These are phyloP conservation scores for Botrytis hyacinthi DNA, from an alignment of 2,329 filamentous ascomycete species.

Conservation along the genomic window DNA sequence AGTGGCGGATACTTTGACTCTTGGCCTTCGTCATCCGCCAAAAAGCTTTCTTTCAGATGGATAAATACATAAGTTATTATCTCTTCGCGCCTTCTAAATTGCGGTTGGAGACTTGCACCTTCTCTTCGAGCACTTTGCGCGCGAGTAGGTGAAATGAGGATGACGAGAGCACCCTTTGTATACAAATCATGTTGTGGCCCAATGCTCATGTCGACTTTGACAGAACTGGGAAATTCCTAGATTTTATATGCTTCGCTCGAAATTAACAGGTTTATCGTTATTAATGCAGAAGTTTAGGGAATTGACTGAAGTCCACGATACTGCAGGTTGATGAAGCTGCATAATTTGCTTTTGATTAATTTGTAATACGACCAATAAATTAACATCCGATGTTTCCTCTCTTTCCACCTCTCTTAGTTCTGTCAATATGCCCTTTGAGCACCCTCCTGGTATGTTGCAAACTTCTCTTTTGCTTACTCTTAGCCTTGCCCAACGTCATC, in stretches of 20 bases:
- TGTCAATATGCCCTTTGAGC: conserved; percentile 75
- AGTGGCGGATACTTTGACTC: no score
- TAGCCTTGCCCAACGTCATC: conserved; percentile 96
- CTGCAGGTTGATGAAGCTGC: neutral
- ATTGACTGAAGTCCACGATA: neutral
- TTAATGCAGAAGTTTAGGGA: neutral
- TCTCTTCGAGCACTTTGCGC: neutral
- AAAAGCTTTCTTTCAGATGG: neutral
- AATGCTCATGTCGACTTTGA: neutral
- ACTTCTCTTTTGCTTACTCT: conserved; percentile 92
- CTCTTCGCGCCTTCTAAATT: neutral
- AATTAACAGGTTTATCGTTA: neutral
- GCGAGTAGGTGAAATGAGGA: neutral
- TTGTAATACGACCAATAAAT: conserved; percentile 8
- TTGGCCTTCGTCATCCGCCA: no score
- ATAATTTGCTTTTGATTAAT: conserved; percentile 5
- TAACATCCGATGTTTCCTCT: conserved; percentile 60
- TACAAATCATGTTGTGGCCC: no score
- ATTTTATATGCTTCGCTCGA: neutral
- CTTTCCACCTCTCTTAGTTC: conserved; percentile 80
- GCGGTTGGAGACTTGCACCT: neutral
- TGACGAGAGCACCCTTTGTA: neutral
- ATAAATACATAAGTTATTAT: neutral
- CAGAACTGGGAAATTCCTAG: neutral
- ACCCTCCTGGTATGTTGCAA: conserved; percentile 80